phyloP scores from a whole-genome alignment of 2,329 filamentous ascomycete genomes.

The Lasiodiplodia citricola region DNA sequence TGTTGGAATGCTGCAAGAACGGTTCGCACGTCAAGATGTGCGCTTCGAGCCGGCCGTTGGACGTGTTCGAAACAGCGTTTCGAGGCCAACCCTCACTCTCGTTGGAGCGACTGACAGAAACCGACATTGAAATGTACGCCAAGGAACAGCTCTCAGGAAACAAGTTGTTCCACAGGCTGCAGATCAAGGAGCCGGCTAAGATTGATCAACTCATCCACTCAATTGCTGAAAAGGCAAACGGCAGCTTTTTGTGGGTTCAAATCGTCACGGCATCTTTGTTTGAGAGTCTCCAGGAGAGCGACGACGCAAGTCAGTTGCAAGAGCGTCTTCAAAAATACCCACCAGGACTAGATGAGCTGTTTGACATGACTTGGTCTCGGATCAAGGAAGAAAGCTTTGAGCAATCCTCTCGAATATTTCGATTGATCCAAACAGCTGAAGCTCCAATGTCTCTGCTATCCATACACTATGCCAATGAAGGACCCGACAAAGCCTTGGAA shows the following conservation, averaged over 20 bases:
- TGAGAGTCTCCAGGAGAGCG: conserved; percentile 26
- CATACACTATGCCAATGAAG: conserved; percentile 30
- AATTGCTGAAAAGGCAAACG: conserved; percentile 28
- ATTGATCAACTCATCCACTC: conserved; percentile 7
- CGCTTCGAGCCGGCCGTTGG: conserved; percentile 8
- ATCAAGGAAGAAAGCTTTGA: conserved; percentile 9
- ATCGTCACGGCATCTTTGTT: conserved; percentile 30
- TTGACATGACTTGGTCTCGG: conserved; percentile 28
- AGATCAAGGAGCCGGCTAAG: background rate
- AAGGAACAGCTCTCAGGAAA: conserved; percentile 1
- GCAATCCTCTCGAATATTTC: conserved; percentile 30
- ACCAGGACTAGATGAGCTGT: conserved; percentile 29
- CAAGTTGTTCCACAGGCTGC: conserved; percentile 8
- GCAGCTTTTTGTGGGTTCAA: conserved; percentile 34
- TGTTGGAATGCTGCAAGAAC: background rate
- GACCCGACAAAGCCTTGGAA: conserved; percentile 16
- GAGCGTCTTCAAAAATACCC: conserved; percentile 28
- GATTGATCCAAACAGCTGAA: conserved; percentile 22
- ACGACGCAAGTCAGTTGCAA: conserved; percentile 28
- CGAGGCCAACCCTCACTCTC: conserved; percentile 10
- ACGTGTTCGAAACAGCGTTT: conserved; percentile 17
- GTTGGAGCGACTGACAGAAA: conserved; percentile 24
- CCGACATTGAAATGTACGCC: conserved; percentile 24
- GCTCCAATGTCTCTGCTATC: conserved; percentile 27
- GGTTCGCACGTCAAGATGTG: conserved; percentile 17